These are phyloP conservation scores for Ascochyta koolunga DNA, from an alignment of 2,329 filamentous ascomycete species.

Conservation along the genomic window DNA sequence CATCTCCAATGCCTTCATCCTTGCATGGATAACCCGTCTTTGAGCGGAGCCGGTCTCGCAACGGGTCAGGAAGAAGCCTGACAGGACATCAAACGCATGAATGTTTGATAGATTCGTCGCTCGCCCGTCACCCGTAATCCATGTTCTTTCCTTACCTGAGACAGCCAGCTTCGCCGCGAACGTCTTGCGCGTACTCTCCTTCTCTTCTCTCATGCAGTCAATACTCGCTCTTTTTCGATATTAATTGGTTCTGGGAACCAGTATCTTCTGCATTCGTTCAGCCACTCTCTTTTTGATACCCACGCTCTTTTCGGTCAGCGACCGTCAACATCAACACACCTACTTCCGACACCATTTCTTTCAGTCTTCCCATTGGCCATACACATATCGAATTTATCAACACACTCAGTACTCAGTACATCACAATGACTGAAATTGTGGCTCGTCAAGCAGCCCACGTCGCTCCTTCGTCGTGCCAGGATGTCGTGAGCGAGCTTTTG, in stretches of 20 bases:
- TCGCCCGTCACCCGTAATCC: conserved; percentile 37
- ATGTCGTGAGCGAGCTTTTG: conserved; percentile 47
- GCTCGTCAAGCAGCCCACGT: conserved; percentile 28
- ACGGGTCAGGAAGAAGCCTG: conserved; percentile 36
- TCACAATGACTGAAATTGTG: conserved; percentile 37
- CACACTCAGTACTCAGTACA: background rate
- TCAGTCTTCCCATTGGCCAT: background rate
- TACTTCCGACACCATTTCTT: conserved; percentile 13
- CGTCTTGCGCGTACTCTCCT: conserved; percentile 26
- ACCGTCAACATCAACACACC: background rate
- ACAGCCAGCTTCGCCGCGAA: conserved; percentile 37
- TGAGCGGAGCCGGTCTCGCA: conserved; percentile 26
- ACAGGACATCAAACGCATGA: conserved; percentile 43
- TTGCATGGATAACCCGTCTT: conserved; percentile 30
- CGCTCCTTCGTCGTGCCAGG: conserved; percentile 42
- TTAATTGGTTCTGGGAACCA: conserved; percentile 30
- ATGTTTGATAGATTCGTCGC: conserved; percentile 42
- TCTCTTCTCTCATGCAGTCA: conserved; percentile 28
- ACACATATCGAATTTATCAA: background rate
- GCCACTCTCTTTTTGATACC: conserved; percentile 23
- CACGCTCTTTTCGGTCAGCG: conserved; percentile 21
- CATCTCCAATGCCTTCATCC: conserved; percentile 30
- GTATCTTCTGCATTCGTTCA: conserved; percentile 26
- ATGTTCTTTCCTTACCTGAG: conserved; percentile 40
- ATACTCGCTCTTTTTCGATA: conserved; percentile 21